phyloP scores from a whole-genome alignment of 1,284 basidiomycete genomes.

The Naganishia sp. region DNA sequence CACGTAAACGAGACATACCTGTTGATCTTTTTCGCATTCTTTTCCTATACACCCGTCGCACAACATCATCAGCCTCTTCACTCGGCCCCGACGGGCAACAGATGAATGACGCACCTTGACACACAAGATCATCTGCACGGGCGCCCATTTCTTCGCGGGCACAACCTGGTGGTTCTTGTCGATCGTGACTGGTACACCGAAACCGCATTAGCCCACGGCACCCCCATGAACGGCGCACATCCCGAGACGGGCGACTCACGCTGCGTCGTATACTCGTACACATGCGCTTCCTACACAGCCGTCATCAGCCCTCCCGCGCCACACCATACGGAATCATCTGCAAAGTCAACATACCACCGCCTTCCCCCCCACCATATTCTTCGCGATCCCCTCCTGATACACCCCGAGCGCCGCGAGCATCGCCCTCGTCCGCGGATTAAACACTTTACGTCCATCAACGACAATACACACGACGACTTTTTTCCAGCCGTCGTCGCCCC shows the following conservation, averaged over 20 bases:
- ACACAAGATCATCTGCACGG: slow-evolving; percentile 91
- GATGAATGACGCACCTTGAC: slow-evolving; percentile 78
- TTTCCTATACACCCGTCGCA: slow-evolving; percentile 37
- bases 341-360: slow-evolving; percentile 59
- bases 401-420: slow-evolving; percentile 84
- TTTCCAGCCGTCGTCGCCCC: slow-evolving; percentile 97
- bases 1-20: not conserved
- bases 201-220: not conserved
- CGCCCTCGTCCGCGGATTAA: slow-evolving; percentile 79
- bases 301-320: not conserved
- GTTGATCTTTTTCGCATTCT: slow-evolving; percentile 50
- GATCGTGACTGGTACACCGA: slow-evolving; percentile 24
- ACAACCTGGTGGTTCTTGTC: slow-evolving; percentile 33
- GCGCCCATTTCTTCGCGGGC: slow-evolving; percentile 71
- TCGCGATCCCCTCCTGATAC: slow-evolving; percentile 86
- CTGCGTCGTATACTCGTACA: slow-evolving; percentile 93
- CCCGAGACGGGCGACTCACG: slow-evolving; percentile 58
- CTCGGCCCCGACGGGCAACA: not conserved
- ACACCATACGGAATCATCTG: not conserved
- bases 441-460: slow-evolving; percentile 77
- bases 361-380: slow-evolving; percentile 83
- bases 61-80: not conserved
- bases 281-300: slow-evolving; percentile 66
- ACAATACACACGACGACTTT: slow-evolving; percentile 69
- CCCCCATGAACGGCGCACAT: too few species aligned